A percentile compares a stretch with the other conserved stretches of the same genome.
Evolutionary conservation across 1,284 basidiomycete genomes (phyloP).

Genomic region (Gymnopus androsaceus): DNA sequence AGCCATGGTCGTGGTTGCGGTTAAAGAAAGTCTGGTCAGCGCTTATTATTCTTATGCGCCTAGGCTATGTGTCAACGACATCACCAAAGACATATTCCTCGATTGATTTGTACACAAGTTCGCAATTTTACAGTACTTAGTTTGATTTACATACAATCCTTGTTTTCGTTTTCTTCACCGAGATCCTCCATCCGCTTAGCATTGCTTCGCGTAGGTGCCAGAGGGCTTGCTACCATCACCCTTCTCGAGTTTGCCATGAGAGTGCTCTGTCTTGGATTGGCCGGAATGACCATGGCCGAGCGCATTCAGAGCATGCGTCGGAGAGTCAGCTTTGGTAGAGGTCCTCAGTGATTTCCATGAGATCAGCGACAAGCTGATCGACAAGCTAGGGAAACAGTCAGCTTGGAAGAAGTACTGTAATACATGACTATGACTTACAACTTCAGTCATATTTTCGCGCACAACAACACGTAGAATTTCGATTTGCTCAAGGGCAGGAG

Average conservation of each 20-base stretch:
- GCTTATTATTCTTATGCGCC: not conserved
- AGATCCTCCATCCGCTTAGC: not conserved
- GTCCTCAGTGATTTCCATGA: conserved; percentile 65
- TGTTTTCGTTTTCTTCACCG: too few species aligned
- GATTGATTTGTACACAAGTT: too few species aligned
- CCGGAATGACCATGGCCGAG: conserved; percentile 35
- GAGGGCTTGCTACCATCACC: conserved; percentile 48
- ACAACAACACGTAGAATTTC: conserved; percentile 89
- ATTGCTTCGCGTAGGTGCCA: conserved; percentile 70
- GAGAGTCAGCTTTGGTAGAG: conserved; percentile 46
- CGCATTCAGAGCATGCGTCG: conserved; percentile 52
- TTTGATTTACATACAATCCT: too few species aligned
- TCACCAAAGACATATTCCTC: too few species aligned
- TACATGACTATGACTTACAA: conserved; percentile 33
- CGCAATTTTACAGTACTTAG: too few species aligned
- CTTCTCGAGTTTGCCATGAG: conserved; percentile 40
- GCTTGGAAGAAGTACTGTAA: not conserved
- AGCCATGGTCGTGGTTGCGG: conserved; percentile 49
- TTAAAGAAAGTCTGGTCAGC: not conserved
- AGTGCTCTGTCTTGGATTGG: conserved; percentile 36
- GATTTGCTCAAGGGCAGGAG: conserved; percentile 66
- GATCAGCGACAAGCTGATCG: conserved; percentile 62
- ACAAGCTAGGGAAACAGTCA: conserved; percentile 46
- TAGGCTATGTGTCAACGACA: too few species aligned
- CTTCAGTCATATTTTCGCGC: conserved; percentile 71